Base-by-base conservation (phyloP, 1,139 yeast genomes). In the Nadsonia starkeyi-henricii region DNA sequence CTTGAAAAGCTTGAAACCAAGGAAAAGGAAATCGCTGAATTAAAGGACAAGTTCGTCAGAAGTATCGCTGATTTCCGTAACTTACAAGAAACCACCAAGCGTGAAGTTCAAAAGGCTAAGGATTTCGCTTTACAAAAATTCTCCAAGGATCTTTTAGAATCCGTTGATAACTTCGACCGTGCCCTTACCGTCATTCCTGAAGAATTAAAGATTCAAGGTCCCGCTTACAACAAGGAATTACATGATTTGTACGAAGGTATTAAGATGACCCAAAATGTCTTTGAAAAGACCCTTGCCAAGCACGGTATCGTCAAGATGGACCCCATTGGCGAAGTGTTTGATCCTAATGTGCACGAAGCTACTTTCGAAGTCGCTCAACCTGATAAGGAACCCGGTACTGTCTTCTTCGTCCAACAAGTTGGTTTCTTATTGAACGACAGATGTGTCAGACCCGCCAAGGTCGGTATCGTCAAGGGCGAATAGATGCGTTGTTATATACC, bases 371-470 rank as follows among this genome's bases (percentile, higher is more conserved):
- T 85, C 48, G 85, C 91, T 43, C 86, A 84, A 62, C 86, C 93
- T 46, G 94, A 79, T 60, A 85, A 86, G 66, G 91, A 84, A 66
- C 85, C 96, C 41, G 96, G 96, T 52, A 83, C 96, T 39, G 85
- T 89, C 50, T 85, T 88, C 79, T 88, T 79, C 60, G 96, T 88
- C 50, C 96, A 89, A 69, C 96, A 85, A 68, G 76, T 82, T 23
- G 97, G 97, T 46, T 89, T 81, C 71, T 78, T 83, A 52, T 75
- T 86, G 62, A 88, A 88, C 67, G 79, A 83, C 57, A 77, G 96
- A 64, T 95, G 88, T 44, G 75, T 89, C 63, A 80, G 97, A 69
- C 95, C 97, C 42, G 96, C 97, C 53, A 89, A 89, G 73, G 97
- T 89, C 57, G 96, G 97, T 58, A 78, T 89, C 62, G 96, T 88